Evolutionary conservation across 331 rosid species (phyloP).

Genomic region (Malus hybrid): DNA sequence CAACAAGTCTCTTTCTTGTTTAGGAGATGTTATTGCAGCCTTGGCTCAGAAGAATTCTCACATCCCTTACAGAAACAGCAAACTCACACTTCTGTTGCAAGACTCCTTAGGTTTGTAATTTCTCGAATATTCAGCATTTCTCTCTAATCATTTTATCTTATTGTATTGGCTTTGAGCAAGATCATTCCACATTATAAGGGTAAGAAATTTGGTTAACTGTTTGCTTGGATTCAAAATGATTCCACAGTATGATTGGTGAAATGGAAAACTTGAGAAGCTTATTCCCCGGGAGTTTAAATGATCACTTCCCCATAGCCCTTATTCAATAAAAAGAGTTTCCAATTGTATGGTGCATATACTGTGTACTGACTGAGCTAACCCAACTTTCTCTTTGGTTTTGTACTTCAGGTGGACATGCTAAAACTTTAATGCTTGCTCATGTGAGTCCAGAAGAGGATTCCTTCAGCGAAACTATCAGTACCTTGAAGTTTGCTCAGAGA

Average conservation of each 20-base stretch:
- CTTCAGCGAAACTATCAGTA: slow-evolving; percentile 74
- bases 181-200: neutral
- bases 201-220: neutral
- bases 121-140: neutral
- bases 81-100: slow-evolving; percentile 93
- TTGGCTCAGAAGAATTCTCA: slow-evolving; percentile 94
- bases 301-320: no score
- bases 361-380: neutral
- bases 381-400: slow-evolving; percentile 13
- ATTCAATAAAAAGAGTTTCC: no score
- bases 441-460: slow-evolving; percentile 90
- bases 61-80: slow-evolving; percentile 92
- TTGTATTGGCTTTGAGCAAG: neutral
- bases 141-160: neutral
- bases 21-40: slow-evolving; percentile 94
- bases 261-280: neutral
- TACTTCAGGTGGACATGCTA: slow-evolving; percentile 81
- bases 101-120: slow-evolving; percentile 63
- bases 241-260: neutral
- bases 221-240: neutral
- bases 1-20: slow-evolving; percentile 90
- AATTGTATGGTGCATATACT: neutral
- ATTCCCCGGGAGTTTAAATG: neutral
- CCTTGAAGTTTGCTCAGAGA: slow-evolving; percentile 86
- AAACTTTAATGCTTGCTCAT: slow-evolving; percentile 95